Evolutionary conservation across 2,329 filamentous ascomycete species (phyloP), one percentile per base, ranked within the genome.

Genomic region (Xylaria sp.): DNA sequence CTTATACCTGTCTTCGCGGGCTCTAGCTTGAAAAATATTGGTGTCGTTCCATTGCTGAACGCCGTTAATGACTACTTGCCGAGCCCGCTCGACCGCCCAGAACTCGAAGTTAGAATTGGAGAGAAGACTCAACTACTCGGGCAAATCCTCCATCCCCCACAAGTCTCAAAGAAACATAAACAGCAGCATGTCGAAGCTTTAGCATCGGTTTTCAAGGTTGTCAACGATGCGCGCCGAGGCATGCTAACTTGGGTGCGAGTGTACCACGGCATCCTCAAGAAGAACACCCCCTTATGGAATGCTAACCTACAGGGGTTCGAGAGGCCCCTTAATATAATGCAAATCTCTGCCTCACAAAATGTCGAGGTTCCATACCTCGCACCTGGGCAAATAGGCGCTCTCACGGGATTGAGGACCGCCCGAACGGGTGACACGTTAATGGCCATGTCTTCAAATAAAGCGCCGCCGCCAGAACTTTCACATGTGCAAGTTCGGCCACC

Each of bases 391-490:
- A 99, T 99, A 69, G 96, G 96, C 39, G 96, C 97, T 3, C 91
- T 99, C 60, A 91, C 92, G 15, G 96, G 95, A 0, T 87, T 98
- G 20, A 98, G 97, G 78, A 88, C 92, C 75, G 92, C 95, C n/a
- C 88, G 96, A 46, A 99, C 96, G 0, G 96, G 96, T 1, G 96
- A 99, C 77, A 99, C 96, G 0, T 82, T 99, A 18, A 88, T 98
- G 41, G 89, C 91, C 1, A 94, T 93, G 74, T 84, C 88, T 28
- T 88, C 81, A 9, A 81, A 82, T 77, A 87, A 87, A 7, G 87
- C 88, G 0, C 90, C 93, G 1, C 89, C 92, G 20, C 87, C 90
- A 18, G 87, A 89, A 0, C 82, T 97, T 58, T 89, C 91, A 59
- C 90, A 87, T 18, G 83, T 98, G 18, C 94, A 97, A 77, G 88